A percentile compares a stretch with the other conserved stretches of the same genome.
Conservation (phyloP, 2,329 filamentous ascomycete species). For the Botryotinia calthae region DNA sequence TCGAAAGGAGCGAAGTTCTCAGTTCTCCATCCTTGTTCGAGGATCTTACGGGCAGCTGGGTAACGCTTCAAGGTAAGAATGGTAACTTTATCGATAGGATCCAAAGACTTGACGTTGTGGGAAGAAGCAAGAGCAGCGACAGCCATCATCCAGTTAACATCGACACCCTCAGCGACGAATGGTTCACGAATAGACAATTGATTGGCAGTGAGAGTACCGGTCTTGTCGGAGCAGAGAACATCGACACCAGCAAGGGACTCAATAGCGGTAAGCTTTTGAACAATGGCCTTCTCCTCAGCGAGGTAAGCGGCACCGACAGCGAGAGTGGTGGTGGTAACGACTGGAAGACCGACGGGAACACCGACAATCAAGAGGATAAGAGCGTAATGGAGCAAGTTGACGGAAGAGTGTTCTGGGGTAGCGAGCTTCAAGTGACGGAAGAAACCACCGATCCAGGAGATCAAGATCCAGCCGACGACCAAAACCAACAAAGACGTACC, state of each 20-base stretch:
- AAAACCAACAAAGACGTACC: slow-evolving; percentile 71
- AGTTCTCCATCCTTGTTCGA: slow-evolving; percentile 71
- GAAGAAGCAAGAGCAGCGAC: slow-evolving; percentile 74
- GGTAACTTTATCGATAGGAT: slow-evolving; percentile 77
- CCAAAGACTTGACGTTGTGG: slow-evolving; percentile 75
- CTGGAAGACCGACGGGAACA: slow-evolving; percentile 76
- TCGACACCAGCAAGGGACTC: slow-evolving; percentile 75
- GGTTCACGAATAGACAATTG: slow-evolving; percentile 75
- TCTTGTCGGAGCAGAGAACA: slow-evolving; percentile 80
- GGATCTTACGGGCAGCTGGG: slow-evolving; percentile 73
- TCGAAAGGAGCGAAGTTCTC: slow-evolving; percentile 78
- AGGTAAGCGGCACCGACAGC: slow-evolving; percentile 76
- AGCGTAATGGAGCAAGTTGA: slow-evolving; percentile 66
- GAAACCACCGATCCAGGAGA: slow-evolving; percentile 76
- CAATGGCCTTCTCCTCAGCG: slow-evolving; percentile 74
- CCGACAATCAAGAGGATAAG: slow-evolving; percentile 73
- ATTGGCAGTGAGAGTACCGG: slow-evolving; percentile 72
- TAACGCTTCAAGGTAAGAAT: slow-evolving; percentile 73
- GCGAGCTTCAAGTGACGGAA: slow-evolving; percentile 67
- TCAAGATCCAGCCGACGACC: slow-evolving; percentile 74
- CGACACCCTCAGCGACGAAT: slow-evolving; percentile 72
- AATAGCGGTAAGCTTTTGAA: slow-evolving; percentile 76
- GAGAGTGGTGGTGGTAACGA: slow-evolving; percentile 74
- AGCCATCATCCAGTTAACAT: slow-evolving; percentile 84
- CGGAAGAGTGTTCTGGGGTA: slow-evolving; percentile 54